Base-by-base conservation (phyloP, 2,329 filamentous ascomycete genomes). In the Colletotrichum sp. region DNA sequence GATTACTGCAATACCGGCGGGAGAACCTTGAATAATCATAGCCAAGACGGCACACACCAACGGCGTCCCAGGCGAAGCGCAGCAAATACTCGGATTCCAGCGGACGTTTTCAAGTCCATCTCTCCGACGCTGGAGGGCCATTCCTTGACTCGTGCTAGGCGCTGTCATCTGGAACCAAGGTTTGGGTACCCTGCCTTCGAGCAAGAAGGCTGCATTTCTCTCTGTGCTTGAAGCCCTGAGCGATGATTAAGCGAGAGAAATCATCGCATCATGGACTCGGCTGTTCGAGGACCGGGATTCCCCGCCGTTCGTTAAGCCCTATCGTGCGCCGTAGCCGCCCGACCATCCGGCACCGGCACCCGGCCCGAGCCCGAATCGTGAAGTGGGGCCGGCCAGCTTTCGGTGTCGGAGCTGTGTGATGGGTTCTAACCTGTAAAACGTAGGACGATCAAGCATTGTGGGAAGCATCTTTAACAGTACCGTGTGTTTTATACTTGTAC, bases 111-210 rank as follows among this genome's bases (percentile, higher is more conserved):
- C 13, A 60, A 30, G 32, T 59, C 21, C 55, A 59, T 26, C 16
- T 0, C 55, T 59, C 44, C 10, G 55, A 0, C 55, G 4, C 24
- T 30, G 15, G 1, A 16, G 24, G 0, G 44, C 44, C 44, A 0
- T 36, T 68, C 0, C 44, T 36, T 68, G 66, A 39, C 66, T 68
- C 32, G 52, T 26, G 24, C 2, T 21, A 13, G 49, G 44, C 28
- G 66, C 52, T 68, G 52, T 36, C 52, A 39, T 59, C 66, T 26
- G 15, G 26, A 28, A 8, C 30, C 15, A 8, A 26, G 28, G 36
- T 68, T 24, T n/a, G 39, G 36, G 9, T 44, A 39, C 16, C 13
- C 18, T 44, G 34, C 26, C 24, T 59, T 49, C 1, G 39, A n/a
- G 18, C 39, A 49, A 49, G 39, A 3, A 49, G 39, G 39, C 18